phyloP scores from a whole-genome alignment of 2,329 filamentous ascomycete genomes.

The Ophiocordyceps unilateralis region DNA sequence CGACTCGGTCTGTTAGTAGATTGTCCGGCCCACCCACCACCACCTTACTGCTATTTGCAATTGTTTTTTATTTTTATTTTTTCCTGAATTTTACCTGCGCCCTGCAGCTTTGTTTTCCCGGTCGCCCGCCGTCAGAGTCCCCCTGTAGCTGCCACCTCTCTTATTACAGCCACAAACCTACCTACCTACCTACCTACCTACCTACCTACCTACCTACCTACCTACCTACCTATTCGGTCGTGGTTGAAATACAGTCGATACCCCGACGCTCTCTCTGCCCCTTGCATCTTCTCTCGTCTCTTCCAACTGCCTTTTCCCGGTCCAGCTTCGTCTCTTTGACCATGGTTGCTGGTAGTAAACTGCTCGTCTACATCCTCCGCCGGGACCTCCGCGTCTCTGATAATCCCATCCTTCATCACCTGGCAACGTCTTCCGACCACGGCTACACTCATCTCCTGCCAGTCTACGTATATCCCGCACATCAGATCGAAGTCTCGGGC shows the following conservation, averaged over 20 bases:
- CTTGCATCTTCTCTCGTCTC: not conserved
- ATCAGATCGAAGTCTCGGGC: conserved; percentile 60
- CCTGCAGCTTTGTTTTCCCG: not conserved
- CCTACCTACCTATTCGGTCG: not conserved
- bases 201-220: not conserved
- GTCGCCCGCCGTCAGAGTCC: not conserved
- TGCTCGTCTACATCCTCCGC: conserved; percentile 55
- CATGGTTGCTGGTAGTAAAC: conserved; percentile 21
- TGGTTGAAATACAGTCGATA: not conserved
- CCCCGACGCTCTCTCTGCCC: no score
- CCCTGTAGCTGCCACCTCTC: not conserved
- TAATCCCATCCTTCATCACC: conserved; percentile 53
- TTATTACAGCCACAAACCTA: not conserved
- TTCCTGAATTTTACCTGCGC: not conserved
- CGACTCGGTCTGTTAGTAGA: not conserved
- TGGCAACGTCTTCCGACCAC: conserved; percentile 29
- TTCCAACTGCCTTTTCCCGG: not conserved
- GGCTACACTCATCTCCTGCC: conserved; percentile 54
- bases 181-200: not conserved
- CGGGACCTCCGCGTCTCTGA: conserved; percentile 58
- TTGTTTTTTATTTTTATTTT: not conserved
- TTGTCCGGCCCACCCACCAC: not conserved
- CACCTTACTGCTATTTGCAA: not conserved
- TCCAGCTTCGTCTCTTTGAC: not conserved
- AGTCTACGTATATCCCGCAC: conserved; percentile 48